Conservation (phyloP, 768 basidiomycete genomes). For the Wakefieldia striispora region DNA sequence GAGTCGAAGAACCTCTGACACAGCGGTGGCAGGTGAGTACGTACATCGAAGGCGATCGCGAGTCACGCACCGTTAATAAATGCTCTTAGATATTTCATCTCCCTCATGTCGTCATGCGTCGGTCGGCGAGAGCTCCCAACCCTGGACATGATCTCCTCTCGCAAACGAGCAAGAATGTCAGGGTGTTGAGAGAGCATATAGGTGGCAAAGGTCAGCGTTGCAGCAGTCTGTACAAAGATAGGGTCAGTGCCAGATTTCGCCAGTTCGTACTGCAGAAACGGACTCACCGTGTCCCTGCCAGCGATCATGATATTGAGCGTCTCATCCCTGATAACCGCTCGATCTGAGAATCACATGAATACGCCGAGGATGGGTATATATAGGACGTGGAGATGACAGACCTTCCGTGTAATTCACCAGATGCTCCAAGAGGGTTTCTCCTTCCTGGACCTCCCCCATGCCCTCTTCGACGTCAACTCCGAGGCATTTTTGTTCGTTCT, state of each 20-base stretch:
- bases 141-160: conserved; percentile 53
- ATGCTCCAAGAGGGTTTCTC: conserved; percentile 49
- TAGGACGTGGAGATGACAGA: conserved; percentile 21
- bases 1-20: conserved; percentile 31
- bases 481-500: conserved; percentile 16
- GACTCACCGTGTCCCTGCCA: conserved; percentile 42
- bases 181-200: conserved; percentile 38
- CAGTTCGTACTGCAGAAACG: background rate
- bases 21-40: background rate
- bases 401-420: conserved; percentile 55
- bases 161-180: conserved; percentile 43
- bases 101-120: conserved; percentile 53
- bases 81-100: conserved; percentile 63
- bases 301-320: conserved; percentile 30
- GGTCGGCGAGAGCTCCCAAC: conserved; percentile 50
- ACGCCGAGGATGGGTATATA: background rate
- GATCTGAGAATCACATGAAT: conserved; percentile 16
- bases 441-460: conserved; percentile 35
- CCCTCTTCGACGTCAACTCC: conserved; percentile 5
- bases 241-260: background rate
- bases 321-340: conserved; percentile 24
- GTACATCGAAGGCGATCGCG: background rate
- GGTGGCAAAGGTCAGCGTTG: conserved; percentile 23
- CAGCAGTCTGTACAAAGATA: conserved; percentile 22
- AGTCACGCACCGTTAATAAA: conserved; percentile 55